Evolutionary conservation across 768 basidiomycete species (phyloP), one percentile per base, ranked within the genome.

Genomic region (Russula virescens): DNA sequence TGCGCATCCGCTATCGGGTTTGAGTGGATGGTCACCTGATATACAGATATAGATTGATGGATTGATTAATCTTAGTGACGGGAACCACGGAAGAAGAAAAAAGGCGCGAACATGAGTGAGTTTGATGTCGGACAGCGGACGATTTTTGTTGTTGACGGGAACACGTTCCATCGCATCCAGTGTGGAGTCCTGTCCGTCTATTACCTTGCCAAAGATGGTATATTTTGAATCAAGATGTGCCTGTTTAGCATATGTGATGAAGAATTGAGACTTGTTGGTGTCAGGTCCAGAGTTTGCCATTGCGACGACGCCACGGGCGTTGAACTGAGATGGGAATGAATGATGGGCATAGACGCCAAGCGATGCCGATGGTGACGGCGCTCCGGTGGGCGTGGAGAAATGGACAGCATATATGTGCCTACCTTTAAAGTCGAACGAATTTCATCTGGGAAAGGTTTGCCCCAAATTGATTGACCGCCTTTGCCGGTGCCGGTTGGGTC

Each of bases 241-340:
- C 69, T 98, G 96, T 73, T 98, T 98, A 2, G 88, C 78, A 71
- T 98, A 98, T 3, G 91, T 86, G 70, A 94, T 81, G 72, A 93
- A 93, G 73, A 93, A 93, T 72, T 94, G 90, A 48, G 80, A 88
- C 75, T 96, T 98, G 78, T 98, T 99, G 38, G 89, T 85, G 72
- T 97, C 92, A 11, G 87, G 86, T 1, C 97, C 97, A 9, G 91
- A 88, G 75, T 98, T 99, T 59, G 97, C 97, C 95, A 98, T 98
- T 31, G 97, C 97, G 18, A 98, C 87, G 67, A 98, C 81, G 19
- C 97, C 97, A 64, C 97, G 85, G 55, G 86, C 79, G 74, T 98
- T 98, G 78, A 99, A 98, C 96, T 98, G 45, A 16, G 47, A 46
- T 25, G 14, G 21, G 31, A 60, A 50, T 25, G 54, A 58, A 52